Evolutionary conservation across 2,329 filamentous ascomycete genomes (phyloP), one percentile per base, ranked within the genome.

Genomic region (Lecanicillium sp.): DNA sequence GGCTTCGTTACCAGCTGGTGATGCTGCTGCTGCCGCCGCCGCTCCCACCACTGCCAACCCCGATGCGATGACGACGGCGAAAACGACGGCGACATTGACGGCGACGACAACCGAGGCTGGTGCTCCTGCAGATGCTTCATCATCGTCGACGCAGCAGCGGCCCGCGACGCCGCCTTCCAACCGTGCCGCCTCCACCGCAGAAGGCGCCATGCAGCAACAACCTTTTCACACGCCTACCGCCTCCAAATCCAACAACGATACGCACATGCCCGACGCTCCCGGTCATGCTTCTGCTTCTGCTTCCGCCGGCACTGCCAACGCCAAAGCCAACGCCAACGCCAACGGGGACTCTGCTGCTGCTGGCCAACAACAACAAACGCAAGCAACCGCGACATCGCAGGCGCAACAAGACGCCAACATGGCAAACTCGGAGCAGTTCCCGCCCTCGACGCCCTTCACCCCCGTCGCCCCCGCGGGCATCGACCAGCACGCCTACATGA

Each of bases 401-500:
- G 14, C 49, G 17, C 36, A 43, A 5, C 25, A 46, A 35, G 44
- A 48, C 20, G 12, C 39, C 19, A 45, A 33, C 28, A 44, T 53
- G 41, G 29, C 39, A 22, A 40, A 43, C 19, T 44, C 42, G 37
- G 53, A 57, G 27, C 53, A 52, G 20, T 55, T 51, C 41, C 43
- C 51, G 18, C 54, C 60, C 18, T 53, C 56, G 29, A 56, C 58
- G 10, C 54, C 60, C 14, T 64, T 57, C 44, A 57, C 56, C 10
- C 49, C 56, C 20, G 51, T 54, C 4, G 41, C 54, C 22, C 53
- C 64, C 41, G 42, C 57, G 3, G 54, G 48, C 40, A 49, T 61
- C 25, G 55, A 65, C 34, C 55, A 62, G 19, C 61, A 61, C 41
- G 58, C 62, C 33, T 64, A 62, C 52, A 62, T 65, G 59, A 66